These are phyloP conservation scores for Pythium insidiosum DNA, from an alignment of 352 stramenopile species.

Conservation along the genomic window DNA sequence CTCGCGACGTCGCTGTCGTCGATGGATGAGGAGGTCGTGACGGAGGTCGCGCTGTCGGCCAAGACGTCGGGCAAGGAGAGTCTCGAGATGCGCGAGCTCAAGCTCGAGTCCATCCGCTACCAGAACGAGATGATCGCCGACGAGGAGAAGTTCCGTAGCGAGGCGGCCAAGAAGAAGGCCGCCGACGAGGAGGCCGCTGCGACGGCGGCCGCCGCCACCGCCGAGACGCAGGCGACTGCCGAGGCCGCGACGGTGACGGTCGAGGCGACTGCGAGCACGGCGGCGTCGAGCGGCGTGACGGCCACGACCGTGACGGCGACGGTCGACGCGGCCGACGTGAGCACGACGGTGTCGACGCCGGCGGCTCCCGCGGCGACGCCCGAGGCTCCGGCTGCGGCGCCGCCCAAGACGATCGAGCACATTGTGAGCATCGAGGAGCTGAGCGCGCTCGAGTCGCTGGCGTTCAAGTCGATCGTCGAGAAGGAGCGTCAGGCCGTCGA, in stretches of 20 bases:
- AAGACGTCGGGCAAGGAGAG: constrained; percentile 63
- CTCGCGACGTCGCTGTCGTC: constrained; percentile 83
- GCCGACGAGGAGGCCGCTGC: constrained; percentile 41
- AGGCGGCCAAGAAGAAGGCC: constrained; percentile 72
- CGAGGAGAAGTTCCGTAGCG: constrained; percentile 87
- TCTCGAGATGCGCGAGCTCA: constrained; percentile 69
- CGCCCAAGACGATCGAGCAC: constrained; percentile 52
- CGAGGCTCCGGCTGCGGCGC: constrained; percentile 1
- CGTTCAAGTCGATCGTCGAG: constrained; percentile 82
- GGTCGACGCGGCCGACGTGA: constrained; percentile 7
- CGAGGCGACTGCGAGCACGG: constrained; percentile 14
- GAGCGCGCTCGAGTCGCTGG: constrained; percentile 73
- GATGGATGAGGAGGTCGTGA: constrained; percentile 85
- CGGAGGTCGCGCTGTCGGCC: constrained; percentile 72
- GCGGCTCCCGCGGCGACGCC: constrained; percentile 22
- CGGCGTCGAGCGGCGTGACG: not conserved
- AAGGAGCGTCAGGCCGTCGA: constrained; percentile 81
- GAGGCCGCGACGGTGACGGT: constrained; percentile 14
- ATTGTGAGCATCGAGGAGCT: constrained; percentile 80
- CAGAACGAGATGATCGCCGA: constrained; percentile 95
- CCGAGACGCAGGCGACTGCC: constrained; percentile 12
- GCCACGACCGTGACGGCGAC: constrained; percentile 4
- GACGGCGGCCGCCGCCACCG: constrained; percentile 17
- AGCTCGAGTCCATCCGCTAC: constrained; percentile 90
- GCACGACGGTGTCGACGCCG: constrained; percentile 6